Evolutionary conservation across 139 green algal genomes (phyloP), one percentile per base, ranked within the genome.

Genomic region (Diplosphaera chodatii): DNA sequence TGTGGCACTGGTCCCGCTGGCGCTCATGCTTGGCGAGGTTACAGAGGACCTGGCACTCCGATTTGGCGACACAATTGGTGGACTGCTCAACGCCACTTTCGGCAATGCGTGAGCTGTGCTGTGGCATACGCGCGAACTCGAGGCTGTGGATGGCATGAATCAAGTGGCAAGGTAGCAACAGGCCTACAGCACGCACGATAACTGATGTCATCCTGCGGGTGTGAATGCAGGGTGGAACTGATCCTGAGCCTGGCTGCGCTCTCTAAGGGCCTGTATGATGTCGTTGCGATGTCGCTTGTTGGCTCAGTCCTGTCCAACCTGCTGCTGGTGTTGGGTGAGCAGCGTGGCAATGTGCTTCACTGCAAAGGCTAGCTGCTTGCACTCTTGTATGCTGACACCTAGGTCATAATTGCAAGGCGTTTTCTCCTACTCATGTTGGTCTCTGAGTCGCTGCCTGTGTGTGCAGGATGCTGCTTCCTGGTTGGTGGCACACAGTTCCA

Each of bases 141-240:
- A n/a, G n/a, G n/a, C n/a, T n/a, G n/a, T n/a, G n/a, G n/a, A n/a
- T n/a, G n/a, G n/a, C n/a, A n/a, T n/a, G n/a, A n/a, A n/a, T n/a
- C n/a, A n/a, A n/a, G n/a, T n/a, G n/a, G n/a, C n/a, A n/a, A n/a
- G n/a, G n/a, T n/a, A n/a, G n/a, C n/a, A n/a, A n/a, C n/a, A n/a
- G n/a, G n/a, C n/a, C n/a, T n/a, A n/a, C n/a, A n/a, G n/a, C n/a
- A n/a, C n/a, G n/a, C n/a, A n/a, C n/a, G n/a, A n/a, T n/a, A n/a
- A n/a, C n/a, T n/a, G n/a, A n/a, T n/a, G n/a, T n/a, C n/a, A n/a
- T n/a, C n/a, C n/a, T n/a, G n/a, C n/a, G n/a, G n/a, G n/a, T n/a
- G n/a, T n/a, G n/a, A n/a, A n/a, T n/a, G n/a, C n/a, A n/a, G n/a
- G 10, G 92, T 95, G 55, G 94, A 98, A 82, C 80, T 98, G 71